Percentiles rank a stretch among this genome's conserved stretches.
Conservation (phyloP, 2,329 filamentous ascomycete genomes). For the Diaporthe vaccinii region DNA sequence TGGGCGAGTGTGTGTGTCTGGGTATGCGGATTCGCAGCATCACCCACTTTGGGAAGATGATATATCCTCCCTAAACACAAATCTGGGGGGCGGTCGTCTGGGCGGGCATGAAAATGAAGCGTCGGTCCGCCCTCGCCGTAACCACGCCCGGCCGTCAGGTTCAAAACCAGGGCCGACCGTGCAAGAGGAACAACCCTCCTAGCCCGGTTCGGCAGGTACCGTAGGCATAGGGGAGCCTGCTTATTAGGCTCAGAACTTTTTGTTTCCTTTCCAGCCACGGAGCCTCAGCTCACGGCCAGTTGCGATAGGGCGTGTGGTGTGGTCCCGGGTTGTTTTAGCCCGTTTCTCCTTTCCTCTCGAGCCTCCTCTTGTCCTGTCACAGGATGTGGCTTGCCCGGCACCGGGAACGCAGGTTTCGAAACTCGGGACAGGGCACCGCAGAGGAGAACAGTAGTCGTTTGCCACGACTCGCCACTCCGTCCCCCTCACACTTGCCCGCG, state of each 20-base stretch:
- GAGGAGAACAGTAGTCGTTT: conserved; percentile 1
- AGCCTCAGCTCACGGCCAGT: conserved; percentile 18
- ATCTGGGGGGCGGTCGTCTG: neutral
- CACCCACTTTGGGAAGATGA: conserved; percentile 19
- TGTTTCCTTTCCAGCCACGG: conserved; percentile 19
- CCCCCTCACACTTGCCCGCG: neutral
- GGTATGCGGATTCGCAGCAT: conserved; percentile 27
- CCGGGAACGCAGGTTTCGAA: conserved; percentile 29
- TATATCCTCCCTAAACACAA: conserved; percentile 13
- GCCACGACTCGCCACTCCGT: conserved; percentile 11
- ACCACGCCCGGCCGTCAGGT: conserved; percentile 17
- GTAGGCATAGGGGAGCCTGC: neutral
- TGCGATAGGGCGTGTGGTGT: conserved; percentile 29
- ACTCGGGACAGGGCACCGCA: conserved; percentile 16
- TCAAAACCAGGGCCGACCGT: conserved; percentile 1
- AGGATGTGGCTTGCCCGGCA: conserved; percentile 19
- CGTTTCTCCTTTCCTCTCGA: conserved; percentile 17
- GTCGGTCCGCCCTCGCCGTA: conserved; percentile 8
- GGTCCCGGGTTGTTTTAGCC: conserved; percentile 18
- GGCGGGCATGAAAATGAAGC: conserved; percentile 19
- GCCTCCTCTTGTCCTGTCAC: conserved; percentile 9
- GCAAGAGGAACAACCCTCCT: neutral
- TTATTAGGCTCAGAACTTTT: conserved; percentile 6
- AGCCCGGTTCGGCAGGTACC: conserved; percentile 7
- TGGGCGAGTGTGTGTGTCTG: neutral